Evolutionary conservation across 441 rosid species (phyloP), one percentile per base, ranked within the genome.

Genomic region (Sinapis alba): DNA sequence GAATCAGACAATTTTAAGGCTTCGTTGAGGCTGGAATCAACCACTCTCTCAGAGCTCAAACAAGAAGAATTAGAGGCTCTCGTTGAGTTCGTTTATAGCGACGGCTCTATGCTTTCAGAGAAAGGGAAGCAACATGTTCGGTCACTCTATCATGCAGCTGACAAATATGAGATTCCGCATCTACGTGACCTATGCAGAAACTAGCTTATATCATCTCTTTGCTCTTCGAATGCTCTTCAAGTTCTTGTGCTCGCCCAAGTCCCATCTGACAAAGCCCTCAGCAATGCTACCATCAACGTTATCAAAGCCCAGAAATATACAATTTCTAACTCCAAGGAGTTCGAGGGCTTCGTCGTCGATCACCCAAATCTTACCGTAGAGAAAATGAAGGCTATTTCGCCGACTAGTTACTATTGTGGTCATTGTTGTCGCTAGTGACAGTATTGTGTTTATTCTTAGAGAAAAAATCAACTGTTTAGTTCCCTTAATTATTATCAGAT

Each of bases 1-100:
- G 88, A 81, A 68, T 75, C 88, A 12, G 94, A 90, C 43, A 16
- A 69, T 0, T 83, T 67, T 82, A 86, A 85, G 71, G 76, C 86
- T 26, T 78, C 88, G 2, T 64, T 82, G 24, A 73, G 30, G 20
- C 1, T 72, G 9, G 92, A 84, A 54, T 80, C 81, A 1, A 62
- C 86, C 43, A 77, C 85, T 51, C 51, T 90, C 6, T 72, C 86
- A 0, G 96, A 89, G 7, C 56, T 90, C 34, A 84, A 77, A 65
- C 80, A 15, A 0, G 87, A 88, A 50, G 93, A 86, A 71, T 83
- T 92, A 2, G 82, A 86, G 21, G 78, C 92, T 16, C 83, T 90
- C 1, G 41, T 88, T 32, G 90, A 88, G 34, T 88, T 90, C 65
- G 88, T 90, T 13, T 92, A 88, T 75, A 76, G 81, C 11, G 56